Evolutionary conservation across 441 rosid genomes (phyloP).

Genomic region (Macaranga tanarius): DNA sequence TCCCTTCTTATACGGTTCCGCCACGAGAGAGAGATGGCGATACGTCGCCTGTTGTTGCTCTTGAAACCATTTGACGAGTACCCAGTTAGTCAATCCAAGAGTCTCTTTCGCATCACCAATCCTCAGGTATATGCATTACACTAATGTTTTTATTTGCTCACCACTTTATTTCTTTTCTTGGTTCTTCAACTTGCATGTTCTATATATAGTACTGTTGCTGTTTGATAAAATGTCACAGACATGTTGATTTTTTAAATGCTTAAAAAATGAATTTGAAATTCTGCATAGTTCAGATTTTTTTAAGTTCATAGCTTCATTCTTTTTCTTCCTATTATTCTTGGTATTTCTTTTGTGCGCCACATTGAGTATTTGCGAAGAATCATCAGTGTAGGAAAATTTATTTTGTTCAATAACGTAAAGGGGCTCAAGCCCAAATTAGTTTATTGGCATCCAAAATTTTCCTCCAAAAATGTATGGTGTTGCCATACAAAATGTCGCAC

Average conservation of each 20-base stretch:
- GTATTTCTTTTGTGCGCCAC: no score
- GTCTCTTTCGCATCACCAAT: conserved; percentile 36
- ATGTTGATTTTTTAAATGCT: background rate
- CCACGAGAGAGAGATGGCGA: conserved; percentile 48
- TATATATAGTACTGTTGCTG: conserved; percentile 21
- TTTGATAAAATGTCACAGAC: conserved; percentile 40
- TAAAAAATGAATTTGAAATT: background rate
- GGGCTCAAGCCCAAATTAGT: no score
- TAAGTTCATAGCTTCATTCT: no score
- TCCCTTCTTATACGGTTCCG: background rate
- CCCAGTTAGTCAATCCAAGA: conserved; percentile 43
- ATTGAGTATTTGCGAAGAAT: no score
- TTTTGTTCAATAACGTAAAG: no score
- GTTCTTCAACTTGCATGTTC: background rate
- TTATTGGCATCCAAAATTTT: no score
- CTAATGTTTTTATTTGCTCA: background rate
- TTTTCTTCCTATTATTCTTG: no score
- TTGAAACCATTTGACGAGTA: conserved; percentile 70
- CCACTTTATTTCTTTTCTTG: background rate
- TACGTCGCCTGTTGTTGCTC: conserved; percentile 64
- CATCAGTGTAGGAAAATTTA: no score
- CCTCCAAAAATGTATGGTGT: no score
- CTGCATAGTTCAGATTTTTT: no score
- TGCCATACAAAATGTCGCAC: no score
- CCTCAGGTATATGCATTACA: conserved; percentile 42